Conservation (phyloP, 352 stramenopile genomes). For the Aphanomyces cochlioides region DNA sequence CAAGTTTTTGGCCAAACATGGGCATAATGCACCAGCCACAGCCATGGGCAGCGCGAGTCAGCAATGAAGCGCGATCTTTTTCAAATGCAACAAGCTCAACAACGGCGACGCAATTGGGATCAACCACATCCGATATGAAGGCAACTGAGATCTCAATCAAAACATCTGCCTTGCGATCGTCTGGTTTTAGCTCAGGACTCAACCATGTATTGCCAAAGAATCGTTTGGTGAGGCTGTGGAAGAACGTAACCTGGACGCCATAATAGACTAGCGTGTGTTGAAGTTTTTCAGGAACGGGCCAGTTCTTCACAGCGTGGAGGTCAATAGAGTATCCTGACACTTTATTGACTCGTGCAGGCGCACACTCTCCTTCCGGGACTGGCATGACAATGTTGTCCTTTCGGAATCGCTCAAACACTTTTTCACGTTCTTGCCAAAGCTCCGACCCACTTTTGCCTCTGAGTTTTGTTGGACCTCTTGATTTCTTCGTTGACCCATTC, state of each 20-base stretch:
- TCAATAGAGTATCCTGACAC: conserved; percentile 52
- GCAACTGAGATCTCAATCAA: conserved; percentile 71
- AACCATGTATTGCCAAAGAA: conserved; percentile 93
- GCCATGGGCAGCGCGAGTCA: conserved; percentile 60
- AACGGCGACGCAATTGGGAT: conserved; percentile 89
- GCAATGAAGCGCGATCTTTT: conserved; percentile 77
- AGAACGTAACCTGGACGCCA: conserved; percentile 85
- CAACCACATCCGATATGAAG: conserved; percentile 80
- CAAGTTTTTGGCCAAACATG: conserved; percentile 58
- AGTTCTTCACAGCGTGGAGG: conserved; percentile 61
- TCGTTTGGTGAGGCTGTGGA: conserved; percentile 72
- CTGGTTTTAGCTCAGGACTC: conserved; percentile 50
- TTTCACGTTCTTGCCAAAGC: conserved; percentile 56
- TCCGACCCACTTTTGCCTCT: conserved; percentile 26
- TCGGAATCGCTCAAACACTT: conserved; percentile 76
- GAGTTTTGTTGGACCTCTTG: not conserved
- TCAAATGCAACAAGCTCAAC: conserved; percentile 90
- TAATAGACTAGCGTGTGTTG: conserved; percentile 58
- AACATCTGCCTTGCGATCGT: conserved; percentile 38
- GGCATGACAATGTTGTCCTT: conserved; percentile 56
- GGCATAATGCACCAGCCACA: conserved; percentile 92
- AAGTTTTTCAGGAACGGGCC: conserved; percentile 57
- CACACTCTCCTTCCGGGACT: conserved; percentile 45
- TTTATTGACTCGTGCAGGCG: conserved; percentile 52
- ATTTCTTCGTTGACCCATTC: not conserved